Percentiles rank a stretch among this genome's conserved stretches.
Evolutionary conservation across 192 early-diverging fungal species (phyloP).

Genomic region (Martensiomyces pterosporus): DNA sequence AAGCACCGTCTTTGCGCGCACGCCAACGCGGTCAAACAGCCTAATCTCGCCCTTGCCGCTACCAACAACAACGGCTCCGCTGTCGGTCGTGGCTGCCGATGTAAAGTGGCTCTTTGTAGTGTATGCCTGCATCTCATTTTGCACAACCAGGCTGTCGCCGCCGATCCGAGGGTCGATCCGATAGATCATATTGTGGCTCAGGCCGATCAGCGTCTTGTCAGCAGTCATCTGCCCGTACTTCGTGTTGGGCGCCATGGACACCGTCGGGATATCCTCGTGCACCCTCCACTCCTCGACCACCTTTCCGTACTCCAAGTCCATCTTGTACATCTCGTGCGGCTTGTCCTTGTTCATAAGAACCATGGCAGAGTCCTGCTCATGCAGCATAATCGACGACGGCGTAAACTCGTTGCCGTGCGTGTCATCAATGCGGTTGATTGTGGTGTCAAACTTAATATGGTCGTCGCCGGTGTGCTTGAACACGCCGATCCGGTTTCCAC

Average conservation of each 20-base stretch:
- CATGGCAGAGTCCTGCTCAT: slow-evolving; percentile 78
- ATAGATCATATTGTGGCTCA: slow-evolving; percentile 80
- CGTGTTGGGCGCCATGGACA: slow-evolving; percentile 63
- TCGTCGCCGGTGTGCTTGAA: slow-evolving; percentile 74
- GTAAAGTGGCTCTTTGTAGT: slow-evolving; percentile 66
- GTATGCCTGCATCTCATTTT: slow-evolving; percentile 67
- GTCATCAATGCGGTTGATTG: slow-evolving; percentile 69
- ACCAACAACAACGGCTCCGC: slow-evolving; percentile 78
- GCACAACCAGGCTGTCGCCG: slow-evolving; percentile 64
- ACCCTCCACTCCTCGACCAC: slow-evolving; percentile 93
- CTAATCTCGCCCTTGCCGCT: slow-evolving; percentile 86
- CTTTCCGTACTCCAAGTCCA: slow-evolving; percentile 90
- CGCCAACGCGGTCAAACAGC: slow-evolving; percentile 71
- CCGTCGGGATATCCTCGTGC: slow-evolving; percentile 65
- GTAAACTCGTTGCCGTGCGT: slow-evolving; percentile 59
- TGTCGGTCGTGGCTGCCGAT: slow-evolving; percentile 66
- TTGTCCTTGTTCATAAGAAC: slow-evolving; percentile 72
- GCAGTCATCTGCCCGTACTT: slow-evolving; percentile 78
- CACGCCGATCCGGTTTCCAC: slow-evolving; percentile 86
- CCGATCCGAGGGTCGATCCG: slow-evolving; percentile 82
- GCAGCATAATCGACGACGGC: slow-evolving; percentile 77
- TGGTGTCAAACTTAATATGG: slow-evolving; percentile 71
- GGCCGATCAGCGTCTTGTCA: slow-evolving; percentile 73
- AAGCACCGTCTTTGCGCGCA: slow-evolving; percentile 80
- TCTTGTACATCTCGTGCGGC: slow-evolving; percentile 70